These are phyloP conservation scores for Hericium alpestre DNA, from an alignment of 768 basidiomycete species.

Conservation along the genomic window DNA sequence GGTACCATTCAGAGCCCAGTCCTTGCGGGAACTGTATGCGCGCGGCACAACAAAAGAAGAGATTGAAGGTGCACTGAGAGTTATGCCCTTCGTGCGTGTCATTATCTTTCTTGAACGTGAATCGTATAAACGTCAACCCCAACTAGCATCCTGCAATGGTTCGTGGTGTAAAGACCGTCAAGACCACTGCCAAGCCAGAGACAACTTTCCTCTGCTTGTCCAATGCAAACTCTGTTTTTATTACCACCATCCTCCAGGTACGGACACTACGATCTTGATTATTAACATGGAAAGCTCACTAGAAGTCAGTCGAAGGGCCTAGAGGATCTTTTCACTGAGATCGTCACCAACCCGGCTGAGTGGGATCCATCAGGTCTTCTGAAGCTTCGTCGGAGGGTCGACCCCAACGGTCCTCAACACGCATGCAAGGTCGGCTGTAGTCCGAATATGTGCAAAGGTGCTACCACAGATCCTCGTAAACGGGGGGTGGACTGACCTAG, in stretches of 20 bases:
- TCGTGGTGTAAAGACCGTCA: constrained; percentile 73
- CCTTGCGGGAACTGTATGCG: constrained; percentile 58
- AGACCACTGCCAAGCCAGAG: constrained; percentile 49
- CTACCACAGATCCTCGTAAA: constrained; percentile 1
- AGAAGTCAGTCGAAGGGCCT: constrained; percentile 63
- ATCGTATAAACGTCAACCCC: not conserved
- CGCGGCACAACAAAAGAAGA: constrained; percentile 62
- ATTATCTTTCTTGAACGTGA: not conserved
- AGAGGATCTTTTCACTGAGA: constrained; percentile 60
- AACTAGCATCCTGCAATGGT: constrained; percentile 92
- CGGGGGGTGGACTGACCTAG: not conserved
- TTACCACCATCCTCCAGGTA: constrained; percentile 80
- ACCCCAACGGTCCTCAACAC: constrained; percentile 72
- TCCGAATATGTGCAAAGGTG: constrained; percentile 97
- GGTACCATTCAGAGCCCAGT: constrained; percentile 40
- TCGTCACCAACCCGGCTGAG: constrained; percentile 87
- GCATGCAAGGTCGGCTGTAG: constrained; percentile 80
- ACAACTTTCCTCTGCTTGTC: constrained; percentile 85
- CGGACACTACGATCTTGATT: not conserved
- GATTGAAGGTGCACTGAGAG: constrained; percentile 66
- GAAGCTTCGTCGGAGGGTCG: constrained; percentile 64
- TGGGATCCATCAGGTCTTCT: constrained; percentile 68
- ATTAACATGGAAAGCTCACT: not conserved
- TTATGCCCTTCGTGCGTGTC: constrained; percentile 74
- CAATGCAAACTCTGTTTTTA: constrained; percentile 89